These are phyloP conservation scores for Saururus chinensis DNA, from an alignment of 164 flowering plant genomes.

Conservation along the genomic window DNA sequence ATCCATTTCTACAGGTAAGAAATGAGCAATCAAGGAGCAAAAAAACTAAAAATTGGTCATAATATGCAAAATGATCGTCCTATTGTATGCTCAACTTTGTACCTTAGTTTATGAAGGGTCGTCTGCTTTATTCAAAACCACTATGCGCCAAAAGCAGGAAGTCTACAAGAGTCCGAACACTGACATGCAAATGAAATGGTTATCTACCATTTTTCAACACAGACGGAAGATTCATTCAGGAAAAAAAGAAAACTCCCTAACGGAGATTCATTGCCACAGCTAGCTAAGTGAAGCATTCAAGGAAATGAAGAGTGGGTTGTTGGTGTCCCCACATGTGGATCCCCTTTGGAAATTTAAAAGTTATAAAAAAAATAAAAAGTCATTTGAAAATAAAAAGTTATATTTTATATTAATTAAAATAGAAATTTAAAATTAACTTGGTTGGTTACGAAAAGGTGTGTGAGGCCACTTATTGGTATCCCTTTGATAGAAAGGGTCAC, in stretches of 20 bases:
- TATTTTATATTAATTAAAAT: too few relatives aligned
- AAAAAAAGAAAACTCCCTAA: not conserved
- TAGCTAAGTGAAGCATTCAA: conserved; percentile 21
- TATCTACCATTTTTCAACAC: conserved; percentile 25
- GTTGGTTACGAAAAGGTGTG: too few relatives aligned
- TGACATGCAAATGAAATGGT: conserved; percentile 59
- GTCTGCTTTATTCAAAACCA: conserved; percentile 72
- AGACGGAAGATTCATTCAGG: not conserved
- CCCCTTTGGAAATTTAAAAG: too few relatives aligned
- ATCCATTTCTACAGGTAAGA: conserved; percentile 49
- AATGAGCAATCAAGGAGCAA: not conserved
- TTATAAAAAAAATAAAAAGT: too few relatives aligned
- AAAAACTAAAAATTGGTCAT: not conserved
- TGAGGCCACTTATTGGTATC: too few relatives aligned
- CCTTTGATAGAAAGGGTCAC: too few relatives aligned
- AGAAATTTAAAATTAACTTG: too few relatives aligned
- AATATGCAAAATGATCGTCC: too few relatives aligned
- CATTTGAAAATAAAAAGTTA: too few relatives aligned
- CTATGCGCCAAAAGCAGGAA: conserved; percentile 31
- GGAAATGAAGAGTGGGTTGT: conserved; percentile 20
- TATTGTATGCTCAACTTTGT: not conserved
- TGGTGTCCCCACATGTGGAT: too few relatives aligned
- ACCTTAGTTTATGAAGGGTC: conserved; percentile 43
- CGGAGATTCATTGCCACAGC: too few relatives aligned
- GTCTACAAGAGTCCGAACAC: conserved; percentile 15